Evolutionary conservation across 371 early-diverging fungal species (phyloP).

Genomic region (Chytridiales sp.): DNA sequence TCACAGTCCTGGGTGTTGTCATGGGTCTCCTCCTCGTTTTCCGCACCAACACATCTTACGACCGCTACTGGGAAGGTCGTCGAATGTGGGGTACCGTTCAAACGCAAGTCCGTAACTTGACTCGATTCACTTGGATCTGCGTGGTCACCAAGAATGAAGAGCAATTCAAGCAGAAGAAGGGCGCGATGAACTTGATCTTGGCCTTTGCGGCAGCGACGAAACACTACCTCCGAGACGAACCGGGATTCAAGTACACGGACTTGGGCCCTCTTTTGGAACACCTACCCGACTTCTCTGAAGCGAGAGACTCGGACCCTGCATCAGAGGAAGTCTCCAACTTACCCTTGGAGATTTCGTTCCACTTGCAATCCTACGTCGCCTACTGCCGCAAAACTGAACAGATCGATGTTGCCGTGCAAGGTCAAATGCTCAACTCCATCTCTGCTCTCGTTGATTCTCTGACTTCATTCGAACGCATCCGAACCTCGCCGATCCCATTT

Average conservation of each 20-base stretch:
- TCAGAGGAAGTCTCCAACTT: conserved; percentile 4
- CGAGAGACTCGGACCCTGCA: not conserved
- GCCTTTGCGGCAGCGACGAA: conserved; percentile 63
- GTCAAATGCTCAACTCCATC: conserved; percentile 27
- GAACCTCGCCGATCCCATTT: conserved; percentile 76
- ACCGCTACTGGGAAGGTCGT: conserved; percentile 74
- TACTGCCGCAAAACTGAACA: conserved; percentile 24
- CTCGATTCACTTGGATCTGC: conserved; percentile 65
- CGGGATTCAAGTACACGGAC: conserved; percentile 48
- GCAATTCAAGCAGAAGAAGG: conserved; percentile 55
- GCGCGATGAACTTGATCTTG: conserved; percentile 69
- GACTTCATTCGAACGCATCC: conserved; percentile 72
- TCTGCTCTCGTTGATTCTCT: conserved; percentile 61
- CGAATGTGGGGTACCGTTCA: conserved; percentile 54
- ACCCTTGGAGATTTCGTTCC: conserved; percentile 34
- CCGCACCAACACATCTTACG: conserved; percentile 76
- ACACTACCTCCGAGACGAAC: conserved; percentile 70
- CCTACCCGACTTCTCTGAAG: conserved; percentile 39
- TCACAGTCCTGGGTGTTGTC: conserved; percentile 37
- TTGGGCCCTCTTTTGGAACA: conserved; percentile 41
- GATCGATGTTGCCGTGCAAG: conserved; percentile 33
- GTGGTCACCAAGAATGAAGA: conserved; percentile 26
- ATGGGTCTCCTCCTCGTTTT: conserved; percentile 31
- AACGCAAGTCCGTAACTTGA: conserved; percentile 46
- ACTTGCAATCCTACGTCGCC: conserved; percentile 31